Conservation (phyloP, 1,139 yeast genomes). For the Pichia sorboxylosa region DNA sequence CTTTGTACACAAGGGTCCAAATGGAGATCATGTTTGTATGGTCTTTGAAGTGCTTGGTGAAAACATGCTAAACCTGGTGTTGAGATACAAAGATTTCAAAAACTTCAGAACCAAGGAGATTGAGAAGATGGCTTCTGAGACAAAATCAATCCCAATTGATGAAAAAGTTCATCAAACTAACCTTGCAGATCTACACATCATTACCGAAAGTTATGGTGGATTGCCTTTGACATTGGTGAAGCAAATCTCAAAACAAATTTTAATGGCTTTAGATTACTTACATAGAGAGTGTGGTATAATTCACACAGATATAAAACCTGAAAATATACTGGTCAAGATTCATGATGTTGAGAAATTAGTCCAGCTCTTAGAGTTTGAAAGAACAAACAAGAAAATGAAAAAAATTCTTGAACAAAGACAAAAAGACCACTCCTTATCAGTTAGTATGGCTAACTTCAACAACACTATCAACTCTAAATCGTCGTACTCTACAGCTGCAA, state of each 20-base stretch:
- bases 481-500: not conserved
- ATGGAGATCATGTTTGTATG: constrained; percentile 68
- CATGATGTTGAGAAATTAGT: constrained; percentile 64
- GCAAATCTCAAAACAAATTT: constrained; percentile 58
- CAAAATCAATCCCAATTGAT: not conserved
- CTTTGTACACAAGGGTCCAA: constrained; percentile 58
- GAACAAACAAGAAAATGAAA: constrained; percentile 23
- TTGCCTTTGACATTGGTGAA: constrained; percentile 62
- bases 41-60: constrained; percentile 78
- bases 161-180: constrained; percentile 11
- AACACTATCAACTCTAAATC: not conserved
- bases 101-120: constrained; percentile 19
- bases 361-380: constrained; percentile 38
- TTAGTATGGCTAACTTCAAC: not conserved
- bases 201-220: constrained; percentile 45
- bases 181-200: constrained; percentile 20
- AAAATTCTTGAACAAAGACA: constrained; percentile 23
- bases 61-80: constrained; percentile 52
- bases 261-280: constrained; percentile 56
- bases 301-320: constrained; percentile 75
- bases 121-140: constrained; percentile 6
- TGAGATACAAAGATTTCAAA: constrained; percentile 38
- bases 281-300: constrained; percentile 68
- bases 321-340: constrained; percentile 61
- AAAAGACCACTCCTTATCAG: constrained; percentile 12